Evolutionary conservation across 768 basidiomycete genomes (phyloP).

Genomic region (Phaeolepiota aurea): DNA sequence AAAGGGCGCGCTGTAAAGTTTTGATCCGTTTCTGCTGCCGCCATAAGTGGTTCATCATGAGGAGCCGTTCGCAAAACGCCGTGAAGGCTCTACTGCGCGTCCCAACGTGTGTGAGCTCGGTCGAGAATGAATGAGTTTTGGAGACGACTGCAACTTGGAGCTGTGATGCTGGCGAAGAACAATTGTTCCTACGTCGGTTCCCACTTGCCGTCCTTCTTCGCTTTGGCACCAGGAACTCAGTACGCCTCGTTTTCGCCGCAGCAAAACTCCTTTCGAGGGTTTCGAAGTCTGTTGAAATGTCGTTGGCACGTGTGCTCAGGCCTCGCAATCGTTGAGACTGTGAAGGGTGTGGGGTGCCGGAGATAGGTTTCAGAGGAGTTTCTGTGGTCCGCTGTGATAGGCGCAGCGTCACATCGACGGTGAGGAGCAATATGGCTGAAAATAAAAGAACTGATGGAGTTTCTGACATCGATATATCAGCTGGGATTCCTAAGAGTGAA

Average conservation of each 20-base stretch:
- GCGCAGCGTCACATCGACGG: background rate
- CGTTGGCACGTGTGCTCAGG: background rate
- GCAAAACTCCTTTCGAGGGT: background rate
- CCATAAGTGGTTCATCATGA: slow-evolving; percentile 30
- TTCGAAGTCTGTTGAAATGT: background rate
- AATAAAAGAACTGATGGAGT: background rate
- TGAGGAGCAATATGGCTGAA: background rate
- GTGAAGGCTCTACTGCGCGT: slow-evolving; percentile 17
- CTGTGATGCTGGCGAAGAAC: background rate
- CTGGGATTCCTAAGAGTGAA: background rate
- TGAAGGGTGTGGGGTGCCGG: background rate
- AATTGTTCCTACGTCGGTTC: background rate
- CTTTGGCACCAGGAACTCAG: background rate
- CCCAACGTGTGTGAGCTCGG: too few species aligned
- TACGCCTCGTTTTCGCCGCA: background rate
- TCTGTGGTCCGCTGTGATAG: background rate
- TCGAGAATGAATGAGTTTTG: too few species aligned
- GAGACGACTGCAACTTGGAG: background rate
- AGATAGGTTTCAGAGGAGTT: background rate
- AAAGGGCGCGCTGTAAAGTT: slow-evolving; percentile 16
- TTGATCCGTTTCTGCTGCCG: slow-evolving; percentile 31
- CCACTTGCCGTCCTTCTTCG: background rate
- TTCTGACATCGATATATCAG: background rate
- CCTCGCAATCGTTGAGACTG: background rate
- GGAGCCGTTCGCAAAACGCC: slow-evolving; percentile 30